phyloP scores from a whole-genome alignment of 768 basidiomycete genomes.

The Lenzites betulinus region DNA sequence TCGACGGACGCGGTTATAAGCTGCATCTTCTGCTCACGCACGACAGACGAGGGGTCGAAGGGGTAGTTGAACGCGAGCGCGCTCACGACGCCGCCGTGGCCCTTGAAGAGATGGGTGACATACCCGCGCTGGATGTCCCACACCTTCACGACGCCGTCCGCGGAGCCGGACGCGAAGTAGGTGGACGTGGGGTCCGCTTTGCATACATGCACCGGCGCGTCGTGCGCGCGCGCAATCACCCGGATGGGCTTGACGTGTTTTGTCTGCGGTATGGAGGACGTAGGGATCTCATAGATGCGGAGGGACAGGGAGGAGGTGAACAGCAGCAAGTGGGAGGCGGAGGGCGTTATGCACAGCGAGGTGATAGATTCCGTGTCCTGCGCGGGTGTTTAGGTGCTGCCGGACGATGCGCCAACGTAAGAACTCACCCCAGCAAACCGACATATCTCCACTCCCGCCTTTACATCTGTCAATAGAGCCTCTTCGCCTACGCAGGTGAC shows the following conservation, averaged over 20 bases:
- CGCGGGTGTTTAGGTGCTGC: slow-evolving; percentile 5
- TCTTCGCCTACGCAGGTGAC: slow-evolving; percentile 89
- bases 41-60: slow-evolving; percentile 53
- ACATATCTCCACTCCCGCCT: slow-evolving; percentile 72
- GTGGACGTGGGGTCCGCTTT: slow-evolving; percentile 82
- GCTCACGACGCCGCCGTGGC: slow-evolving; percentile 96
- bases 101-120: slow-evolving; percentile 92
- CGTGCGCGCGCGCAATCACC: slow-evolving; percentile 81
- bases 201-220: slow-evolving; percentile 92
- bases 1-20: slow-evolving; percentile 92
- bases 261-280: slow-evolving; percentile 39
- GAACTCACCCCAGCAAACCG: slow-evolving; percentile 81
- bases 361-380: slow-evolving; percentile 88
- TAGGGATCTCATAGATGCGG: slow-evolving; percentile 80
- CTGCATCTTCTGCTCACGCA: slow-evolving; percentile 57
- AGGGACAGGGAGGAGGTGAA: slow-evolving; percentile 83
- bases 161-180: slow-evolving; percentile 92
- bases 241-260: slow-evolving; percentile 69
- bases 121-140: slow-evolving; percentile 90
- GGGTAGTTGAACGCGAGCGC: slow-evolving; percentile 86
- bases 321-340: slow-evolving; percentile 70
- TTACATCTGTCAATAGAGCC: slow-evolving; percentile 79
- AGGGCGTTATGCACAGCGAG: slow-evolving; percentile 79
- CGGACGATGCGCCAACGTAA: background rate
- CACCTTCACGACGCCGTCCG: slow-evolving; percentile 96